Evolutionary conservation across 495 filamentous ascomycete species (phyloP), one percentile per base, ranked within the genome.

Genomic region (Penicillium bovifimosum): DNA sequence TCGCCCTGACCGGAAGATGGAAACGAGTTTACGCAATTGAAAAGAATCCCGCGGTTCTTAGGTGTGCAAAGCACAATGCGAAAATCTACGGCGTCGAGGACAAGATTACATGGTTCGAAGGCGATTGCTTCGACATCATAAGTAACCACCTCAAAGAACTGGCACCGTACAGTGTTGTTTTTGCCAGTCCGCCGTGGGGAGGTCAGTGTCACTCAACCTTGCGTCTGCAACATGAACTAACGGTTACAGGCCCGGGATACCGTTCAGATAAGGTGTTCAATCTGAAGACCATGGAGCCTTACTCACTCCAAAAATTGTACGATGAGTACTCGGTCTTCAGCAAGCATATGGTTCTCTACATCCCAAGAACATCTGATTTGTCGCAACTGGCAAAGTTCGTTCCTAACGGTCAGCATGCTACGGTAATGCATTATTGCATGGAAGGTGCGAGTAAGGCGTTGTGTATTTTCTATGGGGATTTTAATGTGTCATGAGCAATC

Each of bases 171-270:
- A 85, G 85, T 31, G 78, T 87, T 9, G 62, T 96, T 2, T 98
- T 97, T 72, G 87, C 86, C 6, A 96, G 90, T 58, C 93, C 93
- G 31, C 93, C 93, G 0, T 98, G 93, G 93, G 93, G 93, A 53
- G 93, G 83, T 85, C 71, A 56, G 78, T 62, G 31, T 34, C 11
- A 14, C 38, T 41, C 35, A 36, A 1, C 50, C 7, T 38, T 16
- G n/a, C 29, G 2, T 29, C 0, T 6, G 47, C 62, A 33, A 59
- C 56, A 46, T 8, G 44, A 52, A 45, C 18, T 53, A 32, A 38
- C 13, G 0, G 10, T 20, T 6, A n/a, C 40, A 86, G 83, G 93
- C 2, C 88, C 90, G 4, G 82, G 80, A 32, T 98, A 98, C 65
- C 77, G 77, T 18, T 82, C 79, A 6, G 83, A 88, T 47, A 69